These are phyloP conservation scores for Xylaria sp. DNA, from an alignment of 2,329 filamentous ascomycete genomes.

Conservation along the genomic window DNA sequence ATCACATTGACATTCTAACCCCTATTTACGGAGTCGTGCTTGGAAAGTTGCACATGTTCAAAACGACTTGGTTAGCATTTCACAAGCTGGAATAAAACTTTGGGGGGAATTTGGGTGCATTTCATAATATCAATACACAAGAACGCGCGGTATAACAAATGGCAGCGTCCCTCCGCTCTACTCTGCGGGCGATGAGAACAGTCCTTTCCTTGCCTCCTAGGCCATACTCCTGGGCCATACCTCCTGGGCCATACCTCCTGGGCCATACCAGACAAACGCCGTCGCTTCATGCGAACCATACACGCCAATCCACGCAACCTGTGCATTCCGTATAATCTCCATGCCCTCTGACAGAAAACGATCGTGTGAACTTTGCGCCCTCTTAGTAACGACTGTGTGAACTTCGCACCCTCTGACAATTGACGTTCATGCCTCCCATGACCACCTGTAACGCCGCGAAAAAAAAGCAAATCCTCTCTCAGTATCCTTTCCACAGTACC, in stretches of 20 bases:
- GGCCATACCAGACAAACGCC: background rate
- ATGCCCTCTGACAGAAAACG: background rate
- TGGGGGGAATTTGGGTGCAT: slow-evolving; percentile 5
- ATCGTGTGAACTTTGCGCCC: too few relatives aligned
- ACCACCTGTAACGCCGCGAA: too few relatives aligned
- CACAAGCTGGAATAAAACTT: background rate
- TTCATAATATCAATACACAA: slow-evolving; percentile 2
- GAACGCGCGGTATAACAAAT: background rate
- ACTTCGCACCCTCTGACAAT: too few relatives aligned
- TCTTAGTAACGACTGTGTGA: too few relatives aligned
- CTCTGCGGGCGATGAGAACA: slow-evolving; percentile 3
- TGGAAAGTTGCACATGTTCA: background rate
- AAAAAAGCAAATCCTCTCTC: background rate
- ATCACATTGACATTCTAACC: too few relatives aligned
- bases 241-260: background rate
- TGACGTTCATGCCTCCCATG: too few relatives aligned
- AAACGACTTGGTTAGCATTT: background rate
- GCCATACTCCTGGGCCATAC: background rate
- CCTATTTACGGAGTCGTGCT: too few relatives aligned
- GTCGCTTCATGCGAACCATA: background rate
- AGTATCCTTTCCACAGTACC: background rate
- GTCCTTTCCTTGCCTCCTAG: background rate
- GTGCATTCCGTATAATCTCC: slow-evolving; percentile 9
- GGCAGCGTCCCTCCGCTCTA: slow-evolving; percentile 7
- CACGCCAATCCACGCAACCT: background rate